Conservation (phyloP, 192 early-diverging fungal species). For the Borealophlyctis nickersoniae region DNA sequence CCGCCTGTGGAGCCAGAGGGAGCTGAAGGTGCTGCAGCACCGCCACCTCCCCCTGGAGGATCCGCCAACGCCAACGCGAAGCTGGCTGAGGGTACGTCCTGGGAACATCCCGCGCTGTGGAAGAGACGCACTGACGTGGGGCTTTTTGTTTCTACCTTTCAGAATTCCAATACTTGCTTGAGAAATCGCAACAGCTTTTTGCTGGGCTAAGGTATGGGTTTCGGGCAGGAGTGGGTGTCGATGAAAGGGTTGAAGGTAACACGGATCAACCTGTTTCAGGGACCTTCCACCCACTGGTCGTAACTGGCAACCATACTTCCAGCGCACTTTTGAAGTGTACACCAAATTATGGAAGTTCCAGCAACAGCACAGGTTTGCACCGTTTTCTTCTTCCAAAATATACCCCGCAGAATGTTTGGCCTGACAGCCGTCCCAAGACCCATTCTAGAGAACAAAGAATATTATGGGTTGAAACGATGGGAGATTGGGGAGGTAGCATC, state of each 20-base stretch:
- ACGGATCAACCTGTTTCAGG: slow-evolving; percentile 39
- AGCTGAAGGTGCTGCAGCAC: too few species aligned
- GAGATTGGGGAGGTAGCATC: slow-evolving; percentile 98
- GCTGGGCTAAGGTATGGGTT: slow-evolving; percentile 74
- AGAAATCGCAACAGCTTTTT: slow-evolving; percentile 96
- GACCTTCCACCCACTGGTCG: slow-evolving; percentile 84
- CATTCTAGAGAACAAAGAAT: slow-evolving; percentile 80
- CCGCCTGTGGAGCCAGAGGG: too few species aligned
- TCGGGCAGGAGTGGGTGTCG: slow-evolving; percentile 1
- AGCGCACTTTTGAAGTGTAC: slow-evolving; percentile 97
- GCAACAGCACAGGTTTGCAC: slow-evolving; percentile 72
- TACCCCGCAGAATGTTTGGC: neutral
- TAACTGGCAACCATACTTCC: slow-evolving; percentile 88
- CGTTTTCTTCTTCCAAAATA: slow-evolving; percentile 7
- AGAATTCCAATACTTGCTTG: slow-evolving; percentile 93
- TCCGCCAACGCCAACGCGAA: slow-evolving; percentile 22
- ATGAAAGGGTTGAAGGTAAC: too few species aligned
- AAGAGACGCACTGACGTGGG: neutral
- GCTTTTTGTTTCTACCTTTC: slow-evolving; percentile 1
- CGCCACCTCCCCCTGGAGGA: too few species aligned
- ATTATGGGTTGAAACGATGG: slow-evolving; percentile 93
- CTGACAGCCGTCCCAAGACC: slow-evolving; percentile 54
- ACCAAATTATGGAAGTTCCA: slow-evolving; percentile 97
- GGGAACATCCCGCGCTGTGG: neutral
- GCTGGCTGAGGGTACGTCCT: slow-evolving; percentile 22